Conservation (phyloP, 805 yeast genomes). For the Kazachstania psychrophila region DNA sequence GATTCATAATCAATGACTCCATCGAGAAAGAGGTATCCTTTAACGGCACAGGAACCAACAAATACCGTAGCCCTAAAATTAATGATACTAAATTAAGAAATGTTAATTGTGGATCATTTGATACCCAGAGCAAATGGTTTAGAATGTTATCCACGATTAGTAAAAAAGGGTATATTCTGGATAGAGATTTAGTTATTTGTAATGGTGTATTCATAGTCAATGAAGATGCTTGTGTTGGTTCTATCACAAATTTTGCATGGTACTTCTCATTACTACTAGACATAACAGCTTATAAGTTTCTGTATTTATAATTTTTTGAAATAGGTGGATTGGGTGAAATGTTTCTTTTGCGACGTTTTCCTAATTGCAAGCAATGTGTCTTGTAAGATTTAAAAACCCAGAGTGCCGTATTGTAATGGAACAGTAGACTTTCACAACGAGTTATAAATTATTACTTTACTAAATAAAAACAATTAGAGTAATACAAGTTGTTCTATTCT, state of each 20-base stretch:
- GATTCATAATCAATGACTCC: slow-evolving; percentile 5
- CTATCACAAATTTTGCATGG: slow-evolving; percentile 14
- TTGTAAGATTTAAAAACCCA: no score
- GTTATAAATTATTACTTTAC: no score
- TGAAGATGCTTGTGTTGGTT: slow-evolving; percentile 17
- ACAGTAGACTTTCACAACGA: no score
- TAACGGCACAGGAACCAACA: slow-evolving; percentile 1
- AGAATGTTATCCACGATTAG: slow-evolving; percentile 20
- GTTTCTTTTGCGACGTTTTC: background rate
- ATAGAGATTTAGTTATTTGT: slow-evolving; percentile 15
- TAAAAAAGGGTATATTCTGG: slow-evolving; percentile 22
- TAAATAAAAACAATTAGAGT: no score
- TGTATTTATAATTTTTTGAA: no score
- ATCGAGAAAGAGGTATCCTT: no score
- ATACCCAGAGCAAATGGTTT: slow-evolving; percentile 23
- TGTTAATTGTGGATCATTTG: slow-evolving; percentile 21
- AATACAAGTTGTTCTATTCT: no score
- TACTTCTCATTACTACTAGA: background rate
- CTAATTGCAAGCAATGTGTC: background rate
- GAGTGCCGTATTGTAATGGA: no score
- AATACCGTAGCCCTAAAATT: slow-evolving; percentile 10
- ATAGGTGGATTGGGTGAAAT: background rate
- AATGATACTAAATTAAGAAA: slow-evolving; percentile 19
- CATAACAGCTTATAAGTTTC: background rate
- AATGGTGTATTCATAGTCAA: slow-evolving; percentile 18